Conservation (phyloP, 805 yeast species). For the Nakazawaea ishiwadae region DNA sequence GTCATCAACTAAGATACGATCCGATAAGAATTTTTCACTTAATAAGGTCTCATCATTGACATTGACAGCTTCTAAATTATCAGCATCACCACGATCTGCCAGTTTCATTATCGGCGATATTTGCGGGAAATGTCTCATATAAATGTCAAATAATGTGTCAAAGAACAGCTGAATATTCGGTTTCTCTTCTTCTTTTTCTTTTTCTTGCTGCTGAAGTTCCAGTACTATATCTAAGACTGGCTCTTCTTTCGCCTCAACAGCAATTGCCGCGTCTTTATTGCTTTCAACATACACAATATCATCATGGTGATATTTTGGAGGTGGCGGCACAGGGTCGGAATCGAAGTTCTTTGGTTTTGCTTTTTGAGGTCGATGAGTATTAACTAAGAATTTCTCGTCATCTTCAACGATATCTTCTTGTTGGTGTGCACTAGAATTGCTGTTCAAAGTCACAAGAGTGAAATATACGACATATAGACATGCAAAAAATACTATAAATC, state of each 20-base stretch:
- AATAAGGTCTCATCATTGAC: conserved; percentile 4
- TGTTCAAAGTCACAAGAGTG: background rate
- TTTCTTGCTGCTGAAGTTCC: background rate
- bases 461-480: background rate
- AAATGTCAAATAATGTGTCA: conserved; percentile 4
- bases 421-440: background rate
- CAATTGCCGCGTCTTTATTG: background rate
- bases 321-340: background rate
- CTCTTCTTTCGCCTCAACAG: background rate
- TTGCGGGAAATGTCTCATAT: conserved; percentile 12
- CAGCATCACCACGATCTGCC: background rate
- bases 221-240: background rate
- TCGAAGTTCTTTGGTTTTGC: background rate
- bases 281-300: background rate
- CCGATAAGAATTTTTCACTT: conserved; percentile 5
- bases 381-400: conserved; percentile 1
- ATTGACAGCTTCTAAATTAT: conserved; percentile 1
- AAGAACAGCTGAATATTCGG: background rate
- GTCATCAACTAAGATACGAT: background rate
- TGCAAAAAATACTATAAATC: conserved; percentile 3
- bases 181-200: background rate
- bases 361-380: background rate
- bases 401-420: background rate
- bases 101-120: conserved; percentile 1
- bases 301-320: conserved; percentile 1